phyloP scores from a whole-genome alignment of 2,329 filamentous ascomycete genomes.

The Paracorniculantispora psalliotae region DNA sequence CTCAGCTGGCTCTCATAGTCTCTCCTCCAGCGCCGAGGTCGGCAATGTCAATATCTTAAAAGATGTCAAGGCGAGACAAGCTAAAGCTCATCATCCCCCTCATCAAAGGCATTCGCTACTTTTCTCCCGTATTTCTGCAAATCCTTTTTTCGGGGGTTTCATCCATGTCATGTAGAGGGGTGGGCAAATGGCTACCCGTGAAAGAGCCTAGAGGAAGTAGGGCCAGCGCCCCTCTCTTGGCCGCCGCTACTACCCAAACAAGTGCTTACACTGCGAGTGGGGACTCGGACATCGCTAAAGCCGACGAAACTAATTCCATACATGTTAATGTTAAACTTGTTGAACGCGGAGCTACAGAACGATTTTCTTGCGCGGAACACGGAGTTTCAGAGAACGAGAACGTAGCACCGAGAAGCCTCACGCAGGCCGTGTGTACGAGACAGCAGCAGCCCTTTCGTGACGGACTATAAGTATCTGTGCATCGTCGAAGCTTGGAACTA shows the following conservation, averaged over 20 bases:
- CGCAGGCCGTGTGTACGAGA: background rate
- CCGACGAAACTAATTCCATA: background rate
- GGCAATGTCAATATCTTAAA: no score
- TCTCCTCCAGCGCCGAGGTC: no score
- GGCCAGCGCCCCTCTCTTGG: background rate
- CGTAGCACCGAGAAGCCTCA: background rate
- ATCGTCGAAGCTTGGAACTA: background rate
- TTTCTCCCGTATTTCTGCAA: no score
- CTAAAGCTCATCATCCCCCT: no score
- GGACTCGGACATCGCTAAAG: background rate
- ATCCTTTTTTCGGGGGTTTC: no score
- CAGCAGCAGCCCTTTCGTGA: background rate
- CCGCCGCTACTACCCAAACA: background rate
- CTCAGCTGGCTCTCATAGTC: no score
- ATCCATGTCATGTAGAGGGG: no score
- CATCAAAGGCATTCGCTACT: no score
- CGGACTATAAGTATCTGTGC: background rate
- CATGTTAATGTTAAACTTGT: background rate
- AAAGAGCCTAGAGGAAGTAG: no score
- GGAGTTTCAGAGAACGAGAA: background rate
- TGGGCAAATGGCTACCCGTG: no score
- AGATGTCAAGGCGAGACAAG: no score
- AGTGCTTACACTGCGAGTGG: background rate
- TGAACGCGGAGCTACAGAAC: background rate
- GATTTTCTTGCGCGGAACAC: background rate